Evolutionary conservation across 78 protist genomes (phyloP).

Genomic region (Abeoforma whisleri): DNA sequence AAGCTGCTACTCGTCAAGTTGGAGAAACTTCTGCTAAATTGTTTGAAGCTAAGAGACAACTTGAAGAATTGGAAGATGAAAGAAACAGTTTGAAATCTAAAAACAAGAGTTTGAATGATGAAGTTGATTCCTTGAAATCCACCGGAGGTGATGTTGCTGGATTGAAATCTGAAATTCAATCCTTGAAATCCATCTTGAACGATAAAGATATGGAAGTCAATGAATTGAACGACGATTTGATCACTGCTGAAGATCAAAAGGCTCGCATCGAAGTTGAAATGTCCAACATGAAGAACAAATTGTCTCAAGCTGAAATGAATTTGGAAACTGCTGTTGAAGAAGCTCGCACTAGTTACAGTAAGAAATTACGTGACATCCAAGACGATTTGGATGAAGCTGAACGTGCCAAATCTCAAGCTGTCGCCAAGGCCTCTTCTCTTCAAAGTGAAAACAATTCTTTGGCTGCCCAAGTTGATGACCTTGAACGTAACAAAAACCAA

Average conservation of each 20-base stretch:
- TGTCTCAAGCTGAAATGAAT: neutral
- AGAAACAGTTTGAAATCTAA: neutral
- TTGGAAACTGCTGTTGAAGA: conserved; percentile 16
- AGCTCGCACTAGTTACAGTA: neutral
- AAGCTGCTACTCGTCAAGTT: neutral
- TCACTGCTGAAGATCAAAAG: neutral
- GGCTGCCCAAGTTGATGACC: conserved; percentile 17
- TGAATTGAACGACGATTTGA: neutral
- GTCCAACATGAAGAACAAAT: conserved; percentile 39
- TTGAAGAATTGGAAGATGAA: conserved; percentile 26
- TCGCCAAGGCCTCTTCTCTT: neutral
- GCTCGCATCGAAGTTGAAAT: conserved; percentile 44
- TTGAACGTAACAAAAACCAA: conserved; percentile 30
- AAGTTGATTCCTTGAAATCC: neutral
- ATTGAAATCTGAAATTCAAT: neutral
- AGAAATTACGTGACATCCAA: conserved; percentile 37
- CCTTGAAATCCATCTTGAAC: neutral
- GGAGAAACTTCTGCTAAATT: neutral
- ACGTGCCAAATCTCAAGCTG: conserved; percentile 1
- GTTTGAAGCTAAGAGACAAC: conserved; percentile 15
- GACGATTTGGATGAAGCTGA: conserved; percentile 48
- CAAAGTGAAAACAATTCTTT: conserved; percentile 33
- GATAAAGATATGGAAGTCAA: neutral
- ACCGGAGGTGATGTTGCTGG: neutral
- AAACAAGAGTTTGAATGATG: neutral